Evolutionary conservation across 345 rosid genomes (phyloP), one percentile per base, ranked within the genome.

Genomic region (Citrus trifoliata): DNA sequence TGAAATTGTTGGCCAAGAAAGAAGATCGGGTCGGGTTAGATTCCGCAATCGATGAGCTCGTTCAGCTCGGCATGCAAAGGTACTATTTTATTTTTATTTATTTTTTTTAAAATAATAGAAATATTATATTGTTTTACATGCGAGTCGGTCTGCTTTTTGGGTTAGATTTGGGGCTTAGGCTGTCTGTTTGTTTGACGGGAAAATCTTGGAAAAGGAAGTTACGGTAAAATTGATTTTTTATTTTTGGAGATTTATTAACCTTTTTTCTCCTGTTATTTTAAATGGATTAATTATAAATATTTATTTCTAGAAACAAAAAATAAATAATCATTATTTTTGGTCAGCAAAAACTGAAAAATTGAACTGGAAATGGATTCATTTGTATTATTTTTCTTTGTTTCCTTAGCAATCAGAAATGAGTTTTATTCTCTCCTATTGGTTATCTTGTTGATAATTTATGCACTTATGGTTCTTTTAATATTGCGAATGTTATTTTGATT

Each of bases 31-130:
- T 82, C 7, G 76, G 82, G 40, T 80, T 97, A 40, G 99, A 97
- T 77, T 83, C 93, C 58, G 92, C 93, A 74, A 86, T 97, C 42
- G 95, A 89, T 0, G 98, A 92, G 84, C 95, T 97, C 42, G 77
- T 89, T 63, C 98, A 86, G 85, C 86, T 94, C 55, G 98, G 98
- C 24, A 90, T 97, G 98, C 98, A 86, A 69, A 91, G 99, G 98
- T 93, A 74, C 18, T 58, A 51, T 65, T 42, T 73, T 70, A 65
- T 38, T 32, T 77, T 62, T 1, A 4, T 40, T 33, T n/a, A n/a
- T n/a, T 46, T 28, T 62, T 51, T 53, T 3, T 0, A 10, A 10
- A 46, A 46, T 12, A 42, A 73, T 27, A 40, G 6, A 16, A 30
- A 28, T n/a, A 12, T 14, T 8, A 16, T 62, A 65, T 19, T 65